phyloP scores from a whole-genome alignment of 2,329 filamentous ascomycete species.

The Graphilbum ipis-grandicollis region DNA sequence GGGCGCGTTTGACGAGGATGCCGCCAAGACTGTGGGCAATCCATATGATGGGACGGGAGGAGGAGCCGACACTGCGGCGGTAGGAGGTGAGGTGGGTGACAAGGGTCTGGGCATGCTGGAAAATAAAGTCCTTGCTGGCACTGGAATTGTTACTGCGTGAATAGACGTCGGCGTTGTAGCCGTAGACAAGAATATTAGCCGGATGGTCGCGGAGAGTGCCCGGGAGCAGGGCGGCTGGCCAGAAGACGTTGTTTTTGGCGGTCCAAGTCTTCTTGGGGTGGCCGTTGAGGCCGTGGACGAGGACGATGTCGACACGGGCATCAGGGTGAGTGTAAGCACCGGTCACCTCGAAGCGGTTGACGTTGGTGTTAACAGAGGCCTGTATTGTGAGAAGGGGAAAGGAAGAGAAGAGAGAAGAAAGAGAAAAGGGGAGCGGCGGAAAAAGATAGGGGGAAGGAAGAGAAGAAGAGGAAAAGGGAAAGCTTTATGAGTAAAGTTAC shows the following conservation, averaged over 20 bases:
- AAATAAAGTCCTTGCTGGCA: conserved; percentile 48
- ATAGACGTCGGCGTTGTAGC: conserved; percentile 54
- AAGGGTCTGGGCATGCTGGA: conserved; percentile 54
- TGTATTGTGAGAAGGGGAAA: background rate
- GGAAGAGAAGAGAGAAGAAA: background rate
- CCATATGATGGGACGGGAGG: conserved; percentile 54
- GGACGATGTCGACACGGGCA: conserved; percentile 45
- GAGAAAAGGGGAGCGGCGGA: too few species aligned
- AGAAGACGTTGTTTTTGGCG: conserved; percentile 40
- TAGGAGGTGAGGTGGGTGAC: conserved; percentile 45
- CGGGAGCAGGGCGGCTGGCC: conserved; percentile 53
- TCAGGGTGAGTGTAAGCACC: conserved; percentile 41
- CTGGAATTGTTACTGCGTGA: conserved; percentile 25
- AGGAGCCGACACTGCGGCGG: conserved; percentile 37
- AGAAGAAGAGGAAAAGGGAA: too few species aligned
- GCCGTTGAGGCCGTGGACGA: conserved; percentile 56
- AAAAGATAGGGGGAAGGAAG: too few species aligned
- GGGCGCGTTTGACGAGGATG: conserved; percentile 51
- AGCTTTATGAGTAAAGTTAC: too few species aligned
- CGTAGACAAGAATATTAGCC: conserved; percentile 53
- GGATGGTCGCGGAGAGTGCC: conserved; percentile 34
- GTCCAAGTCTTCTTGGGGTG: conserved; percentile 47
- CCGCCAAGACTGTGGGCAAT: conserved; percentile 60
- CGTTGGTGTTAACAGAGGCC: background rate
- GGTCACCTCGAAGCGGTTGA: conserved; percentile 33